These are phyloP conservation scores for Dalbergia cochinchinensis DNA, from an alignment of 306 rosid genomes.

Conservation along the genomic window DNA sequence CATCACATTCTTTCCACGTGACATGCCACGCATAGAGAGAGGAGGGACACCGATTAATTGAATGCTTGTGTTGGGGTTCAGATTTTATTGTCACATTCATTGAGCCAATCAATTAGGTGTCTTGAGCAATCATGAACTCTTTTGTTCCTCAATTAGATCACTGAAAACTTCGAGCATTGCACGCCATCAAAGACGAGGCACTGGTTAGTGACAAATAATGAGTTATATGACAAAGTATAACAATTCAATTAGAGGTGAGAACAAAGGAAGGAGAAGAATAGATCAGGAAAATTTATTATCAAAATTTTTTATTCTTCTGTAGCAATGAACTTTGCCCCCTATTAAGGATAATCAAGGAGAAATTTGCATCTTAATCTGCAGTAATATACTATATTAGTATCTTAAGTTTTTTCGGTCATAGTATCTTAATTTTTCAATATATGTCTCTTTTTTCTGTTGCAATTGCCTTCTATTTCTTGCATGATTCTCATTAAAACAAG, in stretches of 20 bases:
- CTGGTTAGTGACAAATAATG: not conserved
- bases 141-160: too few species aligned
- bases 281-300: not conserved
- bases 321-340: not conserved
- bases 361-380: too few species aligned
- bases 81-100: not conserved
- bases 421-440: too few species aligned
- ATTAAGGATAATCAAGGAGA: too few species aligned
- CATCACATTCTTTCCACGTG: not conserved
- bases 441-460: too few species aligned
- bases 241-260: not conserved
- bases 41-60: not conserved
- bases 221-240: not conserved
- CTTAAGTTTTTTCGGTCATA: too few species aligned
- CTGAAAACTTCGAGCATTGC: too few species aligned
- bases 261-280: not conserved
- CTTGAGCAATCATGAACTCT: not conserved
- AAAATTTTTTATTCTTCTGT: too few species aligned
- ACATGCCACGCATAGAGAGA: not conserved
- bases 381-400: not conserved
- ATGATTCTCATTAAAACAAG: not conserved
- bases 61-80: not conserved
- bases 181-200: slow-evolving; percentile 5
- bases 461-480: not conserved
- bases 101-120: not conserved